These are phyloP conservation scores for Cladosporium sphaerospermum DNA, from an alignment of 2,329 filamentous ascomycete species.

Conservation along the genomic window DNA sequence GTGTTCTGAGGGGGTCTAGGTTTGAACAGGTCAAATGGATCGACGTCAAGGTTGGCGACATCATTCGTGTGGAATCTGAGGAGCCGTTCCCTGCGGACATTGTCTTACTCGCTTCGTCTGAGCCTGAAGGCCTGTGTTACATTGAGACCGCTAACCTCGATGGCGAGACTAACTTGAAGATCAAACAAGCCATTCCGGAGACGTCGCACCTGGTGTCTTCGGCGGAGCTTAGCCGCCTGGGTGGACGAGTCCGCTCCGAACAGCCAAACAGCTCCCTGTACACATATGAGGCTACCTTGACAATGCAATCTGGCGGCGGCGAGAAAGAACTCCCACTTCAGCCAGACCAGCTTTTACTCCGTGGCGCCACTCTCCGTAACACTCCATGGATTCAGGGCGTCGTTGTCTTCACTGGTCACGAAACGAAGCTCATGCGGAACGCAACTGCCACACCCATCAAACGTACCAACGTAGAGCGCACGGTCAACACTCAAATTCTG, in stretches of 20 bases:
- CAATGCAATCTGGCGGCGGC: slow-evolving; percentile 80
- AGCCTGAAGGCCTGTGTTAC: slow-evolving; percentile 95
- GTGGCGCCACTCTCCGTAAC: slow-evolving; percentile 89
- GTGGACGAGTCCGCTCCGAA: slow-evolving; percentile 83
- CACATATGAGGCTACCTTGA: slow-evolving; percentile 94
- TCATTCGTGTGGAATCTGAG: slow-evolving; percentile 88
- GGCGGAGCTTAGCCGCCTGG: slow-evolving; percentile 75
- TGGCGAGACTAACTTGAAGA: slow-evolving; percentile 96
- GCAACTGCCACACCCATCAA: slow-evolving; percentile 97
- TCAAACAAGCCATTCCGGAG: slow-evolving; percentile 95
- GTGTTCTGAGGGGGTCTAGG: slow-evolving; percentile 71
- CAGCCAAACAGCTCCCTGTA: slow-evolving; percentile 98
- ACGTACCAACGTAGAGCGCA: slow-evolving; percentile 87
- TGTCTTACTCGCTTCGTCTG: slow-evolving; percentile 86
- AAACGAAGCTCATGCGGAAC: slow-evolving; percentile 98
- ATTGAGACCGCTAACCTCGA: slow-evolving; percentile 98
- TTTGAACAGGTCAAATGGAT: slow-evolving; percentile 92
- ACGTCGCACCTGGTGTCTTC: slow-evolving; percentile 82
- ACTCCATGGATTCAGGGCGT: slow-evolving; percentile 96
- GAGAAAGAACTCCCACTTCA: slow-evolving; percentile 88
- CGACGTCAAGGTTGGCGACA: slow-evolving; percentile 85
- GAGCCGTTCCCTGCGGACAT: slow-evolving; percentile 92
- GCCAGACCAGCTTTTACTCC: slow-evolving; percentile 85
- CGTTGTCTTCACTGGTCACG: slow-evolving; percentile 95
- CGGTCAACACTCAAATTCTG: slow-evolving; percentile 89